Evolutionary conservation across 2,329 filamentous ascomycete genomes (phyloP), one percentile per base, ranked within the genome.

Genomic region (Alternaria dauci): DNA sequence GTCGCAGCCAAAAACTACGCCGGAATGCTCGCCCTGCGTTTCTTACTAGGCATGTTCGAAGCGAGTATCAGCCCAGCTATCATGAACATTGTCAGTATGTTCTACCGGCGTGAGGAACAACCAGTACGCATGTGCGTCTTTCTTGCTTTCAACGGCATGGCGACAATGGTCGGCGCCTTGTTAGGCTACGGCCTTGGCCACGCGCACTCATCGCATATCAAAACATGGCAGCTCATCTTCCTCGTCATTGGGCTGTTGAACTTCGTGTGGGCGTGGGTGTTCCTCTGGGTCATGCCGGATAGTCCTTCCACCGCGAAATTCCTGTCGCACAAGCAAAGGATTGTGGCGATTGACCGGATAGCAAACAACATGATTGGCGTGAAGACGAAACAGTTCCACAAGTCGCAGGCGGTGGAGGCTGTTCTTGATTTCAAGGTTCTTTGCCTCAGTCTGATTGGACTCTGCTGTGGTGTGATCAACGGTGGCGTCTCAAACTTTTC

Each of bases 401-500:
- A 50, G 1, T 26, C 56, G 1, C 81, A 83, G 62, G 78, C 79
- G 0, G 48, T 78, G 5, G 82, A 83, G 62, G 79, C 79, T 0
- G 20, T 79, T 0, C 59, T 78, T 4, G 82, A 84, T 54, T 50
- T 79, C 52, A 80, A 75, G 59, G 78, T 76, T 4, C 76, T 81
- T 48, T 79, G 78, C 32, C 74, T 81, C 5, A 68, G 78, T 23
- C 70, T 80, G 8, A 79, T 82, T 44, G 82, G 78, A 0, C 75
- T 83, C 1, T 75, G 74, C 8, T 80, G 80, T 44, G 83, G 83
- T 9, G 78, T 85, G 4, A 75, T 84, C 41, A 85, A 85, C 54
- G 83, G 83, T n/a, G 80, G 82, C 4, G 80, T 85, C 0, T 84
- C 46, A 67, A 85, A 84, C 58, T 85, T 85, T 62, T 71, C 80